Evolutionary conservation across 495 filamentous ascomycete species (phyloP), one percentile per base, ranked within the genome.

Genomic region (Podospora fimiseda): DNA sequence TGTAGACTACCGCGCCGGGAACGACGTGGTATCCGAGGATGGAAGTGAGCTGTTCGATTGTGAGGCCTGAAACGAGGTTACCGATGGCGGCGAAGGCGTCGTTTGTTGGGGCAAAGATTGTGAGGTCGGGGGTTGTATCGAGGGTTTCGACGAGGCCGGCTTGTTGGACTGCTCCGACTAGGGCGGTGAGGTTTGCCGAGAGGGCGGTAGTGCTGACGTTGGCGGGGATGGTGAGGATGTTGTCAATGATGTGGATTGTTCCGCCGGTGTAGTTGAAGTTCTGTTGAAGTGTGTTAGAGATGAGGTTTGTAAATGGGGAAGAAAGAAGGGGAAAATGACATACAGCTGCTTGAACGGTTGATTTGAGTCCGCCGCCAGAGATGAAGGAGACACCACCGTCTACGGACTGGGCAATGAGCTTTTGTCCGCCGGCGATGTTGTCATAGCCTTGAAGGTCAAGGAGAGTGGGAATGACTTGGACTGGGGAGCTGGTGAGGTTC

Each of bases 231-330:
- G 70, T 70, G 7, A 87, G 71, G 41, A 82, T 66, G 6, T 55
- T 63, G 64, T 88, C 78, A 59, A 89, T 79, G 41, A 88, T 66
- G 62, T 89, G 85, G 24, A 87, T 70, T 1, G 82, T 74, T 36
- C 86, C 86, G 15, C 80, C 77, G 30, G 70, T 74, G 67, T 86
- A 88, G 53, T 73, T 71, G 40, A 83, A 57, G 62, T 88, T 72
- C 75, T 78, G 48, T 19, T 14, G 36, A 20, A 22, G 22, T 3
- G 20, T 48, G 27, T 27, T 43, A 20, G 43, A 33, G n/a, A n/a
- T n/a, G n/a, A n/a, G n/a, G n/a, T n/a, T n/a, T n/a, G n/a, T n/a
- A n/a, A n/a, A 38, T 24, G 7, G 52, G 60, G 24, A 68, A 62
- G 30, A 7, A 14, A 22, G 18, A 41, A 24, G 21, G 8, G 16